phyloP scores from a whole-genome alignment of 2,329 filamentous ascomycete species.

The Phaeoacremonium minimum region DNA sequence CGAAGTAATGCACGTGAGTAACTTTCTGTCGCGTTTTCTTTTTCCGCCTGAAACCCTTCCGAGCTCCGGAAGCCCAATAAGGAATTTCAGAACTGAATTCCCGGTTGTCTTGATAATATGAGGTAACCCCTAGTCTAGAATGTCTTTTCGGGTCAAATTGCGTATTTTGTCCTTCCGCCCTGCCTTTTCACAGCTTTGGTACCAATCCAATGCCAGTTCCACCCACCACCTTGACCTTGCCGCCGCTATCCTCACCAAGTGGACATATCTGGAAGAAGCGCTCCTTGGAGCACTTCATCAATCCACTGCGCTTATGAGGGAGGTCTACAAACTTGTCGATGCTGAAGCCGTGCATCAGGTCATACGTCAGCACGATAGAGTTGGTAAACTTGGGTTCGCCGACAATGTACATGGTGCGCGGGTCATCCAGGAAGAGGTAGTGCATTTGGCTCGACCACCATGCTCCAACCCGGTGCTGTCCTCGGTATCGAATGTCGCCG shows the following conservation, averaged over 20 bases:
- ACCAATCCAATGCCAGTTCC: conserved; percentile 49
- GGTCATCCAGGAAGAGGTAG: conserved; percentile 58
- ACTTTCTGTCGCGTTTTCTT: too few species aligned
- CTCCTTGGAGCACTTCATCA: conserved; percentile 61
- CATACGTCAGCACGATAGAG: conserved; percentile 67
- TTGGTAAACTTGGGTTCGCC: conserved; percentile 73
- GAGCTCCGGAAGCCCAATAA: too few species aligned
- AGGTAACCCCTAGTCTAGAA: too few species aligned
- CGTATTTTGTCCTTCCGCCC: too few species aligned
- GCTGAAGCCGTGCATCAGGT: conserved; percentile 68
- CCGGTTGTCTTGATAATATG: too few species aligned
- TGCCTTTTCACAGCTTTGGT: conserved; percentile 44
- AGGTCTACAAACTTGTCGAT: conserved; percentile 70
- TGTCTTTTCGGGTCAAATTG: too few species aligned
- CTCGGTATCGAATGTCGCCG: conserved; percentile 55
- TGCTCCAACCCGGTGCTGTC: conserved; percentile 55
- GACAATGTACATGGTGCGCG: conserved; percentile 51
- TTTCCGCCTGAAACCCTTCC: too few species aligned
- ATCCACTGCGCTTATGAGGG: conserved; percentile 66
- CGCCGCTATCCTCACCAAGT: conserved; percentile 36
- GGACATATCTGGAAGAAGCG: conserved; percentile 67
- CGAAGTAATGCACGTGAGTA: too few species aligned
- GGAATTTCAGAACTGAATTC: too few species aligned
- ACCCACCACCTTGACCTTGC: conserved; percentile 49
- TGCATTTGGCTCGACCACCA: conserved; percentile 62